A percentile compares a stretch with the other conserved stretches of the same genome.
phyloP scores from a whole-genome alignment of 768 basidiomycete genomes.

The Russula foetens region DNA sequence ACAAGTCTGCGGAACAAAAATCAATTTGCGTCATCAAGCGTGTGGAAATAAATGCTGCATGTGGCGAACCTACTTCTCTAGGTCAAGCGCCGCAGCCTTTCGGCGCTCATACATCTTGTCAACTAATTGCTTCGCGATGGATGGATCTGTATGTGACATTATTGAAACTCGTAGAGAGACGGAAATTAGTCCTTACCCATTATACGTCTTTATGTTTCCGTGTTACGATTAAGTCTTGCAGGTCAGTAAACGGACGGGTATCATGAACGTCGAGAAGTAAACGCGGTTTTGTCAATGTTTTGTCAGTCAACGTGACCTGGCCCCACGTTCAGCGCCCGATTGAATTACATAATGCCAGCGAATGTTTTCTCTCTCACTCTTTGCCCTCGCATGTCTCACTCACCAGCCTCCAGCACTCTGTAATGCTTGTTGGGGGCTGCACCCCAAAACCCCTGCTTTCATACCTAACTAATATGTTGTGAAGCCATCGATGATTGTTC shows the following conservation, averaged over 20 bases:
- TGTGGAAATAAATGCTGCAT: not conserved
- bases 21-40: slow-evolving; percentile 1
- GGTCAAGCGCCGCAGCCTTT: slow-evolving; percentile 89
- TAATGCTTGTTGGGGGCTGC: too few relatives aligned
- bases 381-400: too few relatives aligned
- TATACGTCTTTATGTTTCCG: not conserved
- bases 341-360: too few relatives aligned
- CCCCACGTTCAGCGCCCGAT: too few relatives aligned
- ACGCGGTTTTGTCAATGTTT: too few relatives aligned
- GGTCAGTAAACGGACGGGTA: not conserved
- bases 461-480: too few relatives aligned
- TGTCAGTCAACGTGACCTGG: too few relatives aligned
- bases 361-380: too few relatives aligned
- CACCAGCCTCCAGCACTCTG: too few relatives aligned
- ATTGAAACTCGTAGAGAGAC: not conserved
- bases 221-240: not conserved
- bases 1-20: slow-evolving; percentile 50
- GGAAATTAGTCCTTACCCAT: not conserved
- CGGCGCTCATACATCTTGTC: slow-evolving; percentile 97
- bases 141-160: slow-evolving; percentile 48
- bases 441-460: too few relatives aligned
- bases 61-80: slow-evolving; percentile 67
- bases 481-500: too few relatives aligned
- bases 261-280: not conserved
- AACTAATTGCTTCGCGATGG: slow-evolving; percentile 70